A percentile compares a stretch with the other conserved stretches of the same genome.
phyloP scores from a whole-genome alignment of 768 basidiomycete genomes.

The Amanita rubescens region DNA sequence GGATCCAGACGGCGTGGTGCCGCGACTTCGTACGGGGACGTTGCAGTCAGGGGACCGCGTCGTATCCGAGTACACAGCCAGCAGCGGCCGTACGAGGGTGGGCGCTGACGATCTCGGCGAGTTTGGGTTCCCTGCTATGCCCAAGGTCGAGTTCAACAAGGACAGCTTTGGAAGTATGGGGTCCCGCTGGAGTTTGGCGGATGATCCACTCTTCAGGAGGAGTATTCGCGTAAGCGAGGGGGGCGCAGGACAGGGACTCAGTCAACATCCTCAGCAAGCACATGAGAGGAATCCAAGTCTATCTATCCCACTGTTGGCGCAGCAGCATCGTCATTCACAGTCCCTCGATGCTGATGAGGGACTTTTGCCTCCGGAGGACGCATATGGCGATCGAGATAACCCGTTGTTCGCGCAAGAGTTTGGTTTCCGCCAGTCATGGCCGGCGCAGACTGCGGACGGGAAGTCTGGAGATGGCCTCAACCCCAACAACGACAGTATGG shows the following conservation, averaged over 20 bases:
- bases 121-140: no score
- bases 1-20: neutral
- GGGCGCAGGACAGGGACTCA: no score
- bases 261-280: neutral
- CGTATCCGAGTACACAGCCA: neutral
- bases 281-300: neutral
- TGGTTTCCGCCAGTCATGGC: no score
- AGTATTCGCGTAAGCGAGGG: no score
- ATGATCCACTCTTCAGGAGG: no score
- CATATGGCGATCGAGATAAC: neutral
- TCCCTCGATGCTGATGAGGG: neutral
- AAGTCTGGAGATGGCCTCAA: no score
- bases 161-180: no score
- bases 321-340: neutral
- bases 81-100: slow-evolving; percentile 5
- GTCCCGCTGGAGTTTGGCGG: neutral
- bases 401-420: no score
- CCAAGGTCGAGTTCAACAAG: no score
- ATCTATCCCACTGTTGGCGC: neutral
- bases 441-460: no score
- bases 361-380: neutral
- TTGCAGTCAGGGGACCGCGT: neutral
- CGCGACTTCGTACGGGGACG: neutral
- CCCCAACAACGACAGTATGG: neutral
- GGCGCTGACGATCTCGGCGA: slow-evolving; percentile 2